Evolutionary conservation across 768 basidiomycete genomes (phyloP), one percentile per base, ranked within the genome.

Genomic region (Kwoniella shandongensis): DNA sequence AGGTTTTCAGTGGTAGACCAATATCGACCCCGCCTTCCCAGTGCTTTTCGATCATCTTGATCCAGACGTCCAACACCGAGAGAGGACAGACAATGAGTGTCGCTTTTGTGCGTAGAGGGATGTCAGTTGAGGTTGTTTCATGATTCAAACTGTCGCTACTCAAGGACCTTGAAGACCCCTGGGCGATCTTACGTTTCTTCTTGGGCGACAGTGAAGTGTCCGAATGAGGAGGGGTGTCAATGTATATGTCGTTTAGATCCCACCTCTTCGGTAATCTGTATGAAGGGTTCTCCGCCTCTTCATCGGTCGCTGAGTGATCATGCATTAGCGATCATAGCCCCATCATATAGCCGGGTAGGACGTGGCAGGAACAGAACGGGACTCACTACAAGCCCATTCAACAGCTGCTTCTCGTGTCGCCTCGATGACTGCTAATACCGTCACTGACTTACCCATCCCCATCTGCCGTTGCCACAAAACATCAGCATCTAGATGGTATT

Each of bases 11-110:
- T 32, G 32, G 32, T n/a, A n/a, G n/a, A n/a, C n/a, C n/a, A n/a
- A n/a, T n/a, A n/a, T n/a, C n/a, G 11, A 29, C 44, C 1, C 18
- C 10, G 17, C 52, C 51, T 26, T 54, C 13, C 52, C 52, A 54
- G 22, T 54, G 52, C n/a, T 44, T 3, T n/a, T 35, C 15, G 20
- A 54, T 32, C n/a, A 44, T 23, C 5, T 30, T n/a, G 17, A 27
- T 29, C 52, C 52, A 54, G 11, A 38, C 42, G 0, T 20, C 41
- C 0, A 54, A 3, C 1, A 54, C 39, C 25, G 52, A 20, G 22
- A 44, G 40, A 2, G 52, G 42, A 54, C 52, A 54, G 17, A 54
- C 40, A 32, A 54, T 44, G 15, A 54, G 30, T 6, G 52, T 54
- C 8, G 52, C 52, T 25, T 13, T n/a, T 10, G 51, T 30, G 23